Base-by-base conservation (phyloP, 2,329 filamentous ascomycete species). In the Neofusicoccum kwambonambiense region DNA sequence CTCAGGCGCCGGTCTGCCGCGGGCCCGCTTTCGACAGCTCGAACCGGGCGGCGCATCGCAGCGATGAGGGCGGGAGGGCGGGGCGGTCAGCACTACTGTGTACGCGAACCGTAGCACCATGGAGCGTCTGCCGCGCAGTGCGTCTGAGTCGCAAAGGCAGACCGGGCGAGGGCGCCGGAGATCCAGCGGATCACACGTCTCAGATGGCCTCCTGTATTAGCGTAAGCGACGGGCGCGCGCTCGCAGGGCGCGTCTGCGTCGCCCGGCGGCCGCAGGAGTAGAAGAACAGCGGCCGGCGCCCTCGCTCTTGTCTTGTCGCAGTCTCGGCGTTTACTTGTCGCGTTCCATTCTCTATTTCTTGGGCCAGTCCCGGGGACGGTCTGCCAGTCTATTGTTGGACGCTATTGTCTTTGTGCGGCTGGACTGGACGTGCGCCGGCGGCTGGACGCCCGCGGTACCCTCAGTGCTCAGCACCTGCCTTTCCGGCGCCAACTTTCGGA, bases 151-250 rank as follows among this genome's bases (percentile, higher is more conserved):
- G 27, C 27, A 11, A 35, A 19, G 56, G 27, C 41, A n/a, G 34
- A n/a, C 7, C 17, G 50, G 50, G 37, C 17, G 51, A 17, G n/a
- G 17, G 54, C 54, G 56, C 56, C 41, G 56, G 42, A 45, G 54
- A 60, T 60, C 27, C 42, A 60, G 56, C 35, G 31, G 56, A 60
- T 60, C 56, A 47, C 27, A 19, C 56, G 56, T 60, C 56, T 60
- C 56, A 60, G 56, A 60, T 47, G n/a, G 41, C 56, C 56, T 60
- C 56, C 56, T 60, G 56, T 60, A 60, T 60, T 47, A 45, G 31
- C 56, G 56, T n/a, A 60, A 60, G 56, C 56, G 56, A 60, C 56
- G 31, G 37, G 37, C 13, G 37, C 37, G 37, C 6, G 37, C 37
- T 11, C 37, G 11, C 37, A 15, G 13, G 4, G 42, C 42, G 27